A percentile compares a stretch with the other conserved stretches of the same genome.
Evolutionary conservation across 345 rosid genomes (phyloP).

Genomic region (Trapa bicornis): DNA sequence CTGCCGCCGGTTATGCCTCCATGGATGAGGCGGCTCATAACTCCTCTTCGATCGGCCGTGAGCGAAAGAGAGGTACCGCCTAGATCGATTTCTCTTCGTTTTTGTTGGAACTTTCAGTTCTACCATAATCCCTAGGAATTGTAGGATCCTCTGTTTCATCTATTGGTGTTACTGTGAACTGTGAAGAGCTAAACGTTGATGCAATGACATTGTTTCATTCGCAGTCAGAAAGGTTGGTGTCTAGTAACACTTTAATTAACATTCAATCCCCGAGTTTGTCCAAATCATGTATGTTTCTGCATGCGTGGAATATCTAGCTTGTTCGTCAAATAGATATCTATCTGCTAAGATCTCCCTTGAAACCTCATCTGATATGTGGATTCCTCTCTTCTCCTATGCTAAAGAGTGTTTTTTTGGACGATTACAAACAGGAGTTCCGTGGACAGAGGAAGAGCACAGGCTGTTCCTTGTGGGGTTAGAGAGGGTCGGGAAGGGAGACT

Average conservation of each 20-base stretch:
- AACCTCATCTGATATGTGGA: background rate
- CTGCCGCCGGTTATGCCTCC: slow-evolving; percentile 48
- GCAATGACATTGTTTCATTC: background rate
- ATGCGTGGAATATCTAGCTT: background rate
- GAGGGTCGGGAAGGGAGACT: slow-evolving; percentile 86
- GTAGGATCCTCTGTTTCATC: background rate
- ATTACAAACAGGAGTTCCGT: slow-evolving; percentile 55
- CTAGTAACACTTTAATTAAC: background rate
- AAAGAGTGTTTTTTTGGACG: background rate
- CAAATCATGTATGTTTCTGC: background rate
- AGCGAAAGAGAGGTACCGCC: slow-evolving; percentile 72
- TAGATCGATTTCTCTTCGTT: slow-evolving; percentile 12
- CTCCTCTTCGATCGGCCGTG: slow-evolving; percentile 33
- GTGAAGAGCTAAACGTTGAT: background rate
- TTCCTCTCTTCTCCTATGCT: background rate
- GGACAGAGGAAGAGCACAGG: slow-evolving; percentile 97
- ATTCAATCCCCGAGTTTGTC: background rate
- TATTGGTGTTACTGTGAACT: background rate
- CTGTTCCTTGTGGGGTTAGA: slow-evolving; percentile 69
- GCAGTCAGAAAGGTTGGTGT: background rate
- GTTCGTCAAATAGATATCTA: background rate
- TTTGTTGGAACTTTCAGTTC: background rate
- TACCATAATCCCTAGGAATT: background rate
- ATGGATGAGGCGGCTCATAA: slow-evolving; percentile 65
- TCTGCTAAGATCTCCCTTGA: background rate